These are phyloP conservation scores for Prunus davidiana DNA, from an alignment of 306 rosid species.

Conservation along the genomic window DNA sequence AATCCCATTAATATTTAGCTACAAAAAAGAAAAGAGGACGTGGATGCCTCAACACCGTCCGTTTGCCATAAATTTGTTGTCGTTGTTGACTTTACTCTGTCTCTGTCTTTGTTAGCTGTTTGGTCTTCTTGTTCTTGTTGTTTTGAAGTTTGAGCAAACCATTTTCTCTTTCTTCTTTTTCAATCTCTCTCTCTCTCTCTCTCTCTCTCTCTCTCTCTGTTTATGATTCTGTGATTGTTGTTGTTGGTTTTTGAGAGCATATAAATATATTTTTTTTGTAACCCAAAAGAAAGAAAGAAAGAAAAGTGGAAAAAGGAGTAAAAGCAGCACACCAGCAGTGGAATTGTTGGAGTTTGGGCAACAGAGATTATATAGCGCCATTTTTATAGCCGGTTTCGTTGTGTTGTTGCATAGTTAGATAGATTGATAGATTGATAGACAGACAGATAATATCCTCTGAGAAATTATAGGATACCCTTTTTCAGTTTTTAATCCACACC, in stretches of 20 bases:
- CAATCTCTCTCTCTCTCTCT: background rate
- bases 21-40: constrained; percentile 22
- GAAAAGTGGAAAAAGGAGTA: background rate
- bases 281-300: background rate
- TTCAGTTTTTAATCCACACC: background rate
- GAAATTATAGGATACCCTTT: background rate
- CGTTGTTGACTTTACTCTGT: constrained; percentile 4
- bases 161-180: background rate
- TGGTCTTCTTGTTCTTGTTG: constrained; percentile 11
- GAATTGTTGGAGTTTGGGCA: background rate
- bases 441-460: constrained; percentile 3
- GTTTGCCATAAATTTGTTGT: constrained; percentile 13
- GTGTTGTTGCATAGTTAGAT: constrained; percentile 14
- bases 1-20: background rate
- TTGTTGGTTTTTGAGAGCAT: background rate
- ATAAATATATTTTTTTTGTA: background rate
- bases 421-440: background rate
- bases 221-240: background rate
- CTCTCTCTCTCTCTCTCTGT: background rate
- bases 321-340: background rate
- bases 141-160: background rate
- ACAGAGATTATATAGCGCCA: constrained; percentile 12
- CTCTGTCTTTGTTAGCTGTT: background rate
- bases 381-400: constrained; percentile 5
- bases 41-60: constrained; percentile 56